Evolutionary conservation across 208 protist species (phyloP).

Genomic region (Acanthamoeba triangularis): DNA sequence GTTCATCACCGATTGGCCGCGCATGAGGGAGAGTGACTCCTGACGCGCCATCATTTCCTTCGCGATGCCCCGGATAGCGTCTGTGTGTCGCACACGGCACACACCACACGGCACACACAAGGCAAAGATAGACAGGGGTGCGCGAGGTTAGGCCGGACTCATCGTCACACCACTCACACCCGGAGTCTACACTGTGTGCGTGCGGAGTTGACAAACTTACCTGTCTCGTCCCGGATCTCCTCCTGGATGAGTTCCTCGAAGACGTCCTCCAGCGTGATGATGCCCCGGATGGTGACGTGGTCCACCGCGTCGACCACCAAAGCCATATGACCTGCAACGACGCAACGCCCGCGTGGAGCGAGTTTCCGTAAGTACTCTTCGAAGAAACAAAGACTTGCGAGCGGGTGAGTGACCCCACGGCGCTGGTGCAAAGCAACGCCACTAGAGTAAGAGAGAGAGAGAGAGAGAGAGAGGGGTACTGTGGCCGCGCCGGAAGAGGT

Average conservation of each 20-base stretch:
- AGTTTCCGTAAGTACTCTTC: no score
- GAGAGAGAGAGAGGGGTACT: neutral
- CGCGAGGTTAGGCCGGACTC: no score
- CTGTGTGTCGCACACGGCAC: neutral
- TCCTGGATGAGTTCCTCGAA: slow-evolving; percentile 87
- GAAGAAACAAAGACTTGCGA: neutral
- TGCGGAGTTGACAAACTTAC: no score
- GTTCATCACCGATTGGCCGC: slow-evolving; percentile 23
- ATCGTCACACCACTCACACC: neutral
- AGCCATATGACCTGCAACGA: slow-evolving; percentile 69
- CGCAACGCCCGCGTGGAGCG: no score
- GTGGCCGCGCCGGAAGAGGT: slow-evolving; percentile 83
- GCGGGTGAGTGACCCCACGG: no score
- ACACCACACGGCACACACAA: neutral
- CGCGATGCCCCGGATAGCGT: neutral
- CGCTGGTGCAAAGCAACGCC: no score
- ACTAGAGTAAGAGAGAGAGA: no score
- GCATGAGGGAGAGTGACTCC: neutral
- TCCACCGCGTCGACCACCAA: slow-evolving; percentile 60
- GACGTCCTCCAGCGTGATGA: slow-evolving; percentile 89
- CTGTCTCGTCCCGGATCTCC: slow-evolving; percentile 36
- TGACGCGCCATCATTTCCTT: slow-evolving; percentile 19
- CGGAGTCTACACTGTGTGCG: neutral
- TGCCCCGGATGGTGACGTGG: slow-evolving; percentile 75
- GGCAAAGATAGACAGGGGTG: neutral